These are phyloP conservation scores for Microbotryomycetes sp. DNA, from an alignment of 1,284 basidiomycete genomes.

Conservation along the genomic window DNA sequence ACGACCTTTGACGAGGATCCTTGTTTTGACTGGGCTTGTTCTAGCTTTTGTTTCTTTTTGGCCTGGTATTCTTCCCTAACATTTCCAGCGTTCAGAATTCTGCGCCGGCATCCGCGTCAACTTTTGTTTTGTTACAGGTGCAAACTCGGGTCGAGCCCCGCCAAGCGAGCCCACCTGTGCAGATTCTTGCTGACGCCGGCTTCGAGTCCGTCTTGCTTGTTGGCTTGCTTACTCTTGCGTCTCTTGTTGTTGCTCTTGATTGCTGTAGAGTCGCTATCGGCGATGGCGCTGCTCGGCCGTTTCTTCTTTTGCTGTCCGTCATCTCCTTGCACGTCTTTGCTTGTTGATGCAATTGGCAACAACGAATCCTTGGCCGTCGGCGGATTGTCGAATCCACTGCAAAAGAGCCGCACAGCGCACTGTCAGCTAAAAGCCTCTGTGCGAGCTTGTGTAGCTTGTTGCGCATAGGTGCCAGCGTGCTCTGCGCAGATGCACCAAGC, in stretches of 20 bases:
- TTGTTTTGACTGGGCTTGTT: conserved; percentile 6
- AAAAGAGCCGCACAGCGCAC: too few species aligned
- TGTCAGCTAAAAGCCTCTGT: too few species aligned
- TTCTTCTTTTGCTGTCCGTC: background rate
- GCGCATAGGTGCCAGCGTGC: too few species aligned
- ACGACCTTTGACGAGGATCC: background rate
- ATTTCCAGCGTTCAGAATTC: conserved; percentile 25
- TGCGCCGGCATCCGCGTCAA: background rate
- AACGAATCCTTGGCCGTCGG: conserved; percentile 19
- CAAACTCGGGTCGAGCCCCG: too few species aligned
- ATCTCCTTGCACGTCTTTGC: too few species aligned
- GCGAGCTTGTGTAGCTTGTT: too few species aligned
- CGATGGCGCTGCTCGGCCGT: background rate
- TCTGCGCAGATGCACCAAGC: too few species aligned
- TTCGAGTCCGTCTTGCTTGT: background rate
- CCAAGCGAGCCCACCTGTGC: conserved; percentile 16
- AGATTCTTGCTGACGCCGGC: background rate
- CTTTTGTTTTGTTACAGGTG: background rate
- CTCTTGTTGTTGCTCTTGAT: conserved; percentile 17
- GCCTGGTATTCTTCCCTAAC: conserved; percentile 27
- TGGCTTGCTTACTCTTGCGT: conserved; percentile 4
- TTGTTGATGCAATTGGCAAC: conserved; percentile 14
- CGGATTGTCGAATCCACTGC: conserved; percentile 21
- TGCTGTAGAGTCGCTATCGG: too few species aligned
- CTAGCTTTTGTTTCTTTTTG: conserved; percentile 24